Evolutionary conservation across 139 green algal genomes (phyloP).

Genomic region (Tetraselmis striata): DNA sequence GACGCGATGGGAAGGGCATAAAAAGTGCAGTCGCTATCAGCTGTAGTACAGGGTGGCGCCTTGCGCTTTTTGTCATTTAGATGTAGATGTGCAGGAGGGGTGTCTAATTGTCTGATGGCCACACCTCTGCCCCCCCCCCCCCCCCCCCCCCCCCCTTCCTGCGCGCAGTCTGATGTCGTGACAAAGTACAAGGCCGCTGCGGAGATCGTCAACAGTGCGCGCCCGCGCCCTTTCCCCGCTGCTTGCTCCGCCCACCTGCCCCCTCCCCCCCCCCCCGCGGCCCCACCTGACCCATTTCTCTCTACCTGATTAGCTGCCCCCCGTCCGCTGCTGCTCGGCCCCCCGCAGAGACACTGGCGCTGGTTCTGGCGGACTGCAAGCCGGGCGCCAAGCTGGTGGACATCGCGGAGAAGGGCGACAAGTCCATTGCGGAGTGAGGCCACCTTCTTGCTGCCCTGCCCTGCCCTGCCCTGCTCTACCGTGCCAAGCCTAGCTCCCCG

Average conservation of each 20-base stretch:
- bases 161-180: slow-evolving; percentile 83
- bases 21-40: too few relatives aligned
- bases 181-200: slow-evolving; percentile 98
- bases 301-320: background rate
- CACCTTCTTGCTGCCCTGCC: too few relatives aligned
- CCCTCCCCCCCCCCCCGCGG: background rate
- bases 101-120: too few relatives aligned
- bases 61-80: too few relatives aligned
- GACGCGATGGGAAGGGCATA: too few relatives aligned
- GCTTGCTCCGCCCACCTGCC: too few relatives aligned
- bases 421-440: slow-evolving; percentile 69
- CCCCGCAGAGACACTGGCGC: slow-evolving; percentile 71
- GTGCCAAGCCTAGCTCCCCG: too few relatives aligned
- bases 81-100: too few relatives aligned
- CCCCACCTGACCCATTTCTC: background rate
- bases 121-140: background rate
- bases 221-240: too few relatives aligned
- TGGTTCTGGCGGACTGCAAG: slow-evolving; percentile 62
- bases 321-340: background rate
- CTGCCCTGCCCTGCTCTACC: too few relatives aligned
- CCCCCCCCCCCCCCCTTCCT: background rate
- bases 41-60: too few relatives aligned
- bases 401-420: slow-evolving; percentile 77
- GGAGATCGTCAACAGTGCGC: slow-evolving; percentile 94
- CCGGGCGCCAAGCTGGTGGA: slow-evolving; percentile 88